phyloP scores from a whole-genome alignment of 2,329 filamentous ascomycete genomes.

The Talaromyces verruculosus region DNA sequence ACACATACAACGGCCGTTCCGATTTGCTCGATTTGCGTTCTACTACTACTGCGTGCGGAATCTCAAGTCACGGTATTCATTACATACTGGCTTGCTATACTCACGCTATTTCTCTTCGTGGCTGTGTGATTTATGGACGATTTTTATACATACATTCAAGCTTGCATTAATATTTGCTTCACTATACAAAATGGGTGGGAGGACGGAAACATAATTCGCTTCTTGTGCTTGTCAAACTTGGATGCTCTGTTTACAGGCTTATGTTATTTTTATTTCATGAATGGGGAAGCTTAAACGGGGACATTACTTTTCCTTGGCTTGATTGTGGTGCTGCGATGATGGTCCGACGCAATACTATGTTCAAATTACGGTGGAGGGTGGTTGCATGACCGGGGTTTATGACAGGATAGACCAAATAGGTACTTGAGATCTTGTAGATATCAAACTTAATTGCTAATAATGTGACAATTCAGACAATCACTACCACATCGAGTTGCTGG shows the following conservation, averaged over 20 bases:
- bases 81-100: not conserved
- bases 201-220: not conserved
- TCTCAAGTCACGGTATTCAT: not conserved
- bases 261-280: not conserved
- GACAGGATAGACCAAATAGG: constrained; percentile 7
- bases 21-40: not conserved
- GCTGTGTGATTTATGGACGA: constrained; percentile 9
- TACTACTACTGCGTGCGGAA: not conserved
- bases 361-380: not conserved
- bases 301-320: not conserved
- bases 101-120: constrained; percentile 1
- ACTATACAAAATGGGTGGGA: not conserved
- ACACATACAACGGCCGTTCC: constrained; percentile 3
- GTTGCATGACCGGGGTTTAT: not conserved
- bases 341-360: not conserved
- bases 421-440: not conserved
- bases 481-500: not conserved
- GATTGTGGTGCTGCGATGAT: not conserved
- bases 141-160: constrained; percentile 16
- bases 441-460: constrained; percentile 6
- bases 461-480: not conserved
- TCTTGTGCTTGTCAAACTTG: constrained; percentile 10
- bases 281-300: not conserved
- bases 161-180: constrained; percentile 16
- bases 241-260: not conserved